These are phyloP conservation scores for Entomortierella lignicola DNA, from an alignment of 192 early-diverging fungal genomes.

Conservation along the genomic window DNA sequence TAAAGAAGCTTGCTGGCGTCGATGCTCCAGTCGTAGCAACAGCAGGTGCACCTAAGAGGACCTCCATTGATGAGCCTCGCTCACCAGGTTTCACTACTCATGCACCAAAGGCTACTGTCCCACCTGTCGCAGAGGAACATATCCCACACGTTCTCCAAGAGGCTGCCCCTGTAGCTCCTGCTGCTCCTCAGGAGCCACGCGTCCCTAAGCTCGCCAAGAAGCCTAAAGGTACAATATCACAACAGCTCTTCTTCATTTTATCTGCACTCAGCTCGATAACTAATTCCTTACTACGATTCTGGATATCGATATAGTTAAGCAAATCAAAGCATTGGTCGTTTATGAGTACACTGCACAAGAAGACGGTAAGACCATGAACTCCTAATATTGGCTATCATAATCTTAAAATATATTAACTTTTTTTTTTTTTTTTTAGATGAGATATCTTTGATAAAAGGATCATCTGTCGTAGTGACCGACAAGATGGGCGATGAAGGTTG, in stretches of 20 bases:
- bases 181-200: constrained; percentile 27
- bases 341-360: constrained; percentile 61
- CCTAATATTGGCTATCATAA: no score
- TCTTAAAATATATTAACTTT: background rate
- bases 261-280: no score
- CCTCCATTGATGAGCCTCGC: constrained; percentile 36
- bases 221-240: constrained; percentile 35
- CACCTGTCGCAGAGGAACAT: constrained; percentile 29
- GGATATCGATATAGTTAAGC: constrained; percentile 15
- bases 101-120: constrained; percentile 17
- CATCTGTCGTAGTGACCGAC: constrained; percentile 58
- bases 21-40: background rate
- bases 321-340: constrained; percentile 58
- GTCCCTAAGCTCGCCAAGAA: constrained; percentile 48
- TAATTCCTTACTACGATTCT: background rate
- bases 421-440: constrained; percentile 54
- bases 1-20: constrained; percentile 32
- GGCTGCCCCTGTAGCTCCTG: constrained; percentile 3
- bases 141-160: constrained; percentile 8
- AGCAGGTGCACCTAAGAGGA: constrained; percentile 22
- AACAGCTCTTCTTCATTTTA: background rate
- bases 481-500: constrained; percentile 63
- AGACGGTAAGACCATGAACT: constrained; percentile 50
- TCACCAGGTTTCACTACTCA: constrained; percentile 15
- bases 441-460: constrained; percentile 57